Evolutionary conservation across 805 yeast species (phyloP), one percentile per base, ranked within the genome.

Genomic region (Danielia oregonensis): DNA sequence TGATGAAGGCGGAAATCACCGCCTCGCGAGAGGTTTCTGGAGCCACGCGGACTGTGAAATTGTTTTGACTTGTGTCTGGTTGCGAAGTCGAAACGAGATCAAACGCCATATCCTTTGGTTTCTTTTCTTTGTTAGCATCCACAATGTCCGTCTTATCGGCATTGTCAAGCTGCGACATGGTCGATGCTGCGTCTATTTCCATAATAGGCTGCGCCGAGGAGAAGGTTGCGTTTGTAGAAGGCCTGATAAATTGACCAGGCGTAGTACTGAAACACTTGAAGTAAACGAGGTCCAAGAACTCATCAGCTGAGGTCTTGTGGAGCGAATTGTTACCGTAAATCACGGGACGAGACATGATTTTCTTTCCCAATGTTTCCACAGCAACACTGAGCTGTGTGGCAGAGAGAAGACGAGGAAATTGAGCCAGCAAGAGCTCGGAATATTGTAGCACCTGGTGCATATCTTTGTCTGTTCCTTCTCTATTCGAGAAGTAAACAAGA

Each of bases 361-460:
- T 57, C 40, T 70, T 65, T 0, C 83, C 76, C 18, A 80, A 56
- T 1, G 79, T 70, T 44, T 71, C 78, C 13, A 78, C 58, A 0
- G 85, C 86, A 14, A 79, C 64, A 16, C 65, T 64, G 14, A 79
- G 58, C 49, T 82, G 91, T 6, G 55, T 50, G 4, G 78, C 58
- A 0, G 85, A 74, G 13, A 83, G 46, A 1, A 66, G 48, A 0
- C 40, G 39, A 0, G 91, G 91, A 47, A 79, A 83, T 40, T 82
- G 82, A 2, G 55, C 42, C 6, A 75, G 48, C 1, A 78, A 61
- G 14, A 76, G 56, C 4, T 62, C 62, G 6, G 77, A 52, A 46
- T 82, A 82, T 24, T 54, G 33, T 25, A 61, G 39, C 14, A 53
- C 49, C 26, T 52, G 51, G 8, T 39, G 33, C 7, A 59, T 29